phyloP scores from a whole-genome alignment of 305 asterid genomes.

The Plantago lanceolata region DNA sequence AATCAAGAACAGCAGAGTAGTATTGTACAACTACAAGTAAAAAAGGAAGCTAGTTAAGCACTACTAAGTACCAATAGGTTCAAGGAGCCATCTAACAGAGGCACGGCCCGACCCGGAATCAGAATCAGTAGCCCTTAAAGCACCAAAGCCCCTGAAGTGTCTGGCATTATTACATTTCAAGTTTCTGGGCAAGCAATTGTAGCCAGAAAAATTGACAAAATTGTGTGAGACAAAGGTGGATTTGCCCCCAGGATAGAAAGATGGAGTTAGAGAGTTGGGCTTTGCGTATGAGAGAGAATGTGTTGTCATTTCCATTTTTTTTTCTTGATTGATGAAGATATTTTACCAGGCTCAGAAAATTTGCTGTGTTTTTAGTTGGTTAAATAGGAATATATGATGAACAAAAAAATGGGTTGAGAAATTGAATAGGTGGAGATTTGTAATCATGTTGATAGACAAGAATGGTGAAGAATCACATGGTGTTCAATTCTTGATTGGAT shows the following conservation, averaged over 20 bases:
- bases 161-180: conserved; percentile 33
- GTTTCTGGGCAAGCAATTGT: conserved; percentile 41
- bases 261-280: conserved; percentile 28
- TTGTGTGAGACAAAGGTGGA: conserved; percentile 23
- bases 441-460: conserved; percentile 20
- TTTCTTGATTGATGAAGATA: not conserved
- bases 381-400: not conserved
- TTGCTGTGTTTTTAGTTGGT: conserved; percentile 6
- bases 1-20: not conserved
- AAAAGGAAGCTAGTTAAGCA: not conserved
- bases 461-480: conserved; percentile 16
- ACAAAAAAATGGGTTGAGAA: not conserved
- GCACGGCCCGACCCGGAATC: conserved; percentile 27
- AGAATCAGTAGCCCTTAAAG: conserved; percentile 43
- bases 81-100: conserved; percentile 66
- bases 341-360: conserved; percentile 7
- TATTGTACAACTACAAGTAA: not conserved
- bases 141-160: conserved; percentile 38
- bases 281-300: conserved; percentile 32
- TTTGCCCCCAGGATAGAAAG: conserved; percentile 25
- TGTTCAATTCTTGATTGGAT: not conserved
- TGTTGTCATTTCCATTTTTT: conserved; percentile 31
- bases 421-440: conserved; percentile 17
- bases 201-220: conserved; percentile 37
- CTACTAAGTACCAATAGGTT: conserved; percentile 66